Evolutionary conservation across 2,329 filamentous ascomycete genomes (phyloP), one percentile per base, ranked within the genome.

Genomic region (Monilinia fructigena): DNA sequence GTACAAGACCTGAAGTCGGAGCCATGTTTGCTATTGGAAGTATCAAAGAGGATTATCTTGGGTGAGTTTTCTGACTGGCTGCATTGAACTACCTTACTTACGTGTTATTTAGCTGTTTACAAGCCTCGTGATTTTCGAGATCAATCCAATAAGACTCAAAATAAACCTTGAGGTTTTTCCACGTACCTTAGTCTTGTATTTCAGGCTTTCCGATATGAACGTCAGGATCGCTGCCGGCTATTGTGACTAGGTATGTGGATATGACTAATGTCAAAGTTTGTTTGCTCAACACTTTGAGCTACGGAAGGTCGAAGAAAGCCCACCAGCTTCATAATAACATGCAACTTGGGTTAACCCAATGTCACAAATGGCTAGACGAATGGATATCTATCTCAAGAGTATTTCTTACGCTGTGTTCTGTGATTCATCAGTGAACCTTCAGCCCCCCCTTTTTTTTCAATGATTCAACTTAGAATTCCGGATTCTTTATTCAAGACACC

Each of bases 1-100:
- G 95, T 79, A 91, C 94, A 61, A 87, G 96, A 79, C 93, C 91
- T 70, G 95, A 98, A 77, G 92, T 98, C 62, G 92, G 92, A 69
- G 90, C 92, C 77, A 96, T 99, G 86, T 97, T 91, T 84, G 95
- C 94, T 48, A 96, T 99, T 78, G 95, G 93, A 68, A 98, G 92
- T 72, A 97, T 99, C 81, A 97, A 96, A 80, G 94, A 89, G 76
- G 87, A 90, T 75, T 90, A 88, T 75, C 82, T 90, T 52, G 87
- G 87, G 87, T 89, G 82, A 71, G 77, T 76, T 62, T 45, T 31
- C 12, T 8, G 16, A 35, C 40, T 26, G 16, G 11, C 20, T 45
- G 55, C 28, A 28, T 16, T 18, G 14, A 28, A 42, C 6, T 50
- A 50, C 20, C 23, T 26, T 28, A 42, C 52, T 71, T 64, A 69